phyloP scores from a whole-genome alignment of 371 early-diverging fungal genomes.

The Rhizopus sp. region DNA sequence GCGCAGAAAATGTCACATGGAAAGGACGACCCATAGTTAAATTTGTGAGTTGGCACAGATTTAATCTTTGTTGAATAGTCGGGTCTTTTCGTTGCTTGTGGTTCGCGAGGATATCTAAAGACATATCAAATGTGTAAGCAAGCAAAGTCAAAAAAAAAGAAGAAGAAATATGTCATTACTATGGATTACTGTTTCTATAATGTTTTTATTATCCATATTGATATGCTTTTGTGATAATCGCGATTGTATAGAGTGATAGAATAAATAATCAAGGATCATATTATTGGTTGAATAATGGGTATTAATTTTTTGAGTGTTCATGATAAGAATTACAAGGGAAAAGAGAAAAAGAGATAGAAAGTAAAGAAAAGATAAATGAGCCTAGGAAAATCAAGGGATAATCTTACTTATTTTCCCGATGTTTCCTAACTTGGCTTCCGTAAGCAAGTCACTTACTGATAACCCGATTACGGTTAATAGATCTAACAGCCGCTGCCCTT shows the following conservation, averaged over 20 bases:
- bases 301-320: not conserved
- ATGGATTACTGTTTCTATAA: constrained; percentile 50
- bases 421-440: not conserved
- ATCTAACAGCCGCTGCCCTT: too few species aligned
- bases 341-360: constrained; percentile 6
- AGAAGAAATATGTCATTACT: constrained; percentile 21
- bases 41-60: constrained; percentile 63
- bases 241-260: constrained; percentile 61
- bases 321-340: not conserved
- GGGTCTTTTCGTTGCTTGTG: constrained; percentile 45
- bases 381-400: not conserved
- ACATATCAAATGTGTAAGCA: not conserved
- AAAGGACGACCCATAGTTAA: constrained; percentile 60
- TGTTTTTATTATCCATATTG: constrained; percentile 44
- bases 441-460: not conserved
- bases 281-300: constrained; percentile 46
- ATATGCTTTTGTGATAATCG: constrained; percentile 36
- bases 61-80: constrained; percentile 58
- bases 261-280: constrained; percentile 59
- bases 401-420: constrained; percentile 6
- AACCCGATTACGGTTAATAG: not conserved
- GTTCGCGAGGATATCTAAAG: constrained; percentile 56
- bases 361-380: constrained; percentile 2
- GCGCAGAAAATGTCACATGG: constrained; percentile 33
- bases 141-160: not conserved